Percentiles rank a stretch among this genome's conserved stretches.
phyloP scores from a whole-genome alignment of 140 eudicot species.

The Anethum foeniculum region DNA sequence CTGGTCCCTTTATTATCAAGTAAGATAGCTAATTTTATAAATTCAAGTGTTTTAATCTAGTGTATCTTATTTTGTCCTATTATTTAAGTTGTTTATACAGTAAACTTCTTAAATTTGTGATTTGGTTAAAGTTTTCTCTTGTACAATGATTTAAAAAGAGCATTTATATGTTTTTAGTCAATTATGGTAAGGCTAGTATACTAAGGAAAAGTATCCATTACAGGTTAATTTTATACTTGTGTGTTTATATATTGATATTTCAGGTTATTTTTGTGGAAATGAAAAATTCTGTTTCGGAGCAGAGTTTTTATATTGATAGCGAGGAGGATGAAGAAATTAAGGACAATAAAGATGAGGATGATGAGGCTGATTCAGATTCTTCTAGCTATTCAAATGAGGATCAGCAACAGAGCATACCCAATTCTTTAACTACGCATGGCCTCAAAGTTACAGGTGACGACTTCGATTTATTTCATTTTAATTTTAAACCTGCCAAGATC shows the following conservation, averaged over 20 bases:
- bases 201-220: not conserved
- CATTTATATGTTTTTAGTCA: not conserved
- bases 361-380: constrained; percentile 48
- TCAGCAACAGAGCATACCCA: constrained; percentile 53
- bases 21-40: not conserved
- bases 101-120: not conserved
- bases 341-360: constrained; percentile 34
- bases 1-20: not conserved
- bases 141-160: not conserved
- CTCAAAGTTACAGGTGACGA: constrained; percentile 69
- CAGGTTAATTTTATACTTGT: not conserved
- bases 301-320: constrained; percentile 71
- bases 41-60: not conserved
- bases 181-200: not conserved
- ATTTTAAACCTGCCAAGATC: not conserved
- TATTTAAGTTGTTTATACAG: not conserved
- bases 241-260: not conserved
- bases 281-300: constrained; percentile 74
- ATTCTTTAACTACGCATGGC: constrained; percentile 71
- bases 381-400: constrained; percentile 57
- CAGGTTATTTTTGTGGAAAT: constrained; percentile 23
- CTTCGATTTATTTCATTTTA: not conserved
- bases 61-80: not conserved
- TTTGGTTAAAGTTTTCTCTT: not conserved
- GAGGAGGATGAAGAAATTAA: constrained; percentile 65